phyloP scores from a whole-genome alignment of 1,139 yeast genomes.

The Yamadazyma atmosphaerica region DNA sequence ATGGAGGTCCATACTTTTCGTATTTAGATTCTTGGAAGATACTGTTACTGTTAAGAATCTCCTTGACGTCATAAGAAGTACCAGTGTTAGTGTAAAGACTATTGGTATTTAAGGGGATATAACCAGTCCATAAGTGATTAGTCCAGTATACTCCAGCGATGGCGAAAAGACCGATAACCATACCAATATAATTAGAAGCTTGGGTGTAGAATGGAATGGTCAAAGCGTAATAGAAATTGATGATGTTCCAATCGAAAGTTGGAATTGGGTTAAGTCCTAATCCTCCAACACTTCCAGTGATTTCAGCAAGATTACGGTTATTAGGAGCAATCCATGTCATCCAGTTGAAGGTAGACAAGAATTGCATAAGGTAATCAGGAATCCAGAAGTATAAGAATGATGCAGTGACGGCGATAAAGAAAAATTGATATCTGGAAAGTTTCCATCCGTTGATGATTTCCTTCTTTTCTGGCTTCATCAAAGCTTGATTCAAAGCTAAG shows the following conservation, averaged over 20 bases:
- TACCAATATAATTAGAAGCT: conserved; percentile 33
- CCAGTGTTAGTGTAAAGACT: conserved; percentile 34
- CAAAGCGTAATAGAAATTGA: conserved; percentile 34
- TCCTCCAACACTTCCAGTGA: conserved; percentile 38
- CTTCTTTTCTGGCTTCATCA: conserved; percentile 31
- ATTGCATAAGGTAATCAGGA: conserved; percentile 39
- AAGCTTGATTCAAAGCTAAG: conserved; percentile 42
- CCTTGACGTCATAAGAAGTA: conserved; percentile 27
- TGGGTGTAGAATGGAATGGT: conserved; percentile 40
- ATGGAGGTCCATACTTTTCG: conserved; percentile 52
- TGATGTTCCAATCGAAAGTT: conserved; percentile 44
- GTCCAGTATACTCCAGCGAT: conserved; percentile 34
- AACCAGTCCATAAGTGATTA: conserved; percentile 37
- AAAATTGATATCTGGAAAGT: conserved; percentile 38
- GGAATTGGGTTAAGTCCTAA: conserved; percentile 46
- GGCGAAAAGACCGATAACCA: conserved; percentile 28
- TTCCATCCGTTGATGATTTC: conserved; percentile 39
- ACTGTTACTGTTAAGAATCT: conserved; percentile 28
- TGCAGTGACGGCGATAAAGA: conserved; percentile 26
- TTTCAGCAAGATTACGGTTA: conserved; percentile 38
- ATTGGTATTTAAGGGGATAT: conserved; percentile 38
- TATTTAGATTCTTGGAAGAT: conserved; percentile 36
- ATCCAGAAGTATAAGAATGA: conserved; percentile 44
- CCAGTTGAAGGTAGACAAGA: conserved; percentile 44
- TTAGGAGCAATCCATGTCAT: conserved; percentile 43